A percentile compares a stretch with the other conserved stretches of the same genome.
Evolutionary conservation across 1,284 basidiomycete species (phyloP).

Genomic region (Cutaneotrichosporon cavernicola): DNA sequence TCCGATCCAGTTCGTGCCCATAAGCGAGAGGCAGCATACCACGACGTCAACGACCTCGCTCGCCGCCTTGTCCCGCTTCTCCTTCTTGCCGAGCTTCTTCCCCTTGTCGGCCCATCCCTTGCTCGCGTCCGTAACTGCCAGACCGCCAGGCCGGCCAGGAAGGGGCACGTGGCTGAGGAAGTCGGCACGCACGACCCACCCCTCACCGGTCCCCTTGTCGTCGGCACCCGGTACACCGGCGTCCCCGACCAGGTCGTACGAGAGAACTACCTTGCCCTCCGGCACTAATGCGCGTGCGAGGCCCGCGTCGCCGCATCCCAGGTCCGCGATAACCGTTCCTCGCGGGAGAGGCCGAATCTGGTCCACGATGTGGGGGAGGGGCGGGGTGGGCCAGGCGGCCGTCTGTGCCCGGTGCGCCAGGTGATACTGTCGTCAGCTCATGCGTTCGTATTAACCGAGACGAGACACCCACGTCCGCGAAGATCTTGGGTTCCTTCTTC

Average conservation of each 20-base stretch:
- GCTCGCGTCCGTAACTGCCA: conserved; percentile 41
- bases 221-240: conserved; percentile 45
- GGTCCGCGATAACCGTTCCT: conserved; percentile 78
- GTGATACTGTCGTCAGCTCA: conserved; percentile 68
- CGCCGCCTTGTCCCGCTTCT: conserved; percentile 21
- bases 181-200: conserved; percentile 75
- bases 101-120: conserved; percentile 58
- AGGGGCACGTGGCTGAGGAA: conserved; percentile 71
- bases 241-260: conserved; percentile 77
- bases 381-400: conserved; percentile 85
- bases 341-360: conserved; percentile 60
- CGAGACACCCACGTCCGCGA: conserved; percentile 62
- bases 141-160: conserved; percentile 67
- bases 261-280: conserved; percentile 68
- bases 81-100: conserved; percentile 27
- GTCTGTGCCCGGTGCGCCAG: conserved; percentile 84
- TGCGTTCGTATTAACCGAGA: conserved; percentile 27
- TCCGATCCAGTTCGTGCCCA: conserved; percentile 94
- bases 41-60: conserved; percentile 77
- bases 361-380: conserved; percentile 73
- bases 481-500: conserved; percentile 71
- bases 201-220: conserved; percentile 61
- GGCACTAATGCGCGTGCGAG: conserved; percentile 73
- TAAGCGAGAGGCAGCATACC: conserved; percentile 90
- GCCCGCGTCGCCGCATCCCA: conserved; percentile 93